Evolutionary conservation across 441 rosid genomes (phyloP).

Genomic region (Adansonia grandidieri): DNA sequence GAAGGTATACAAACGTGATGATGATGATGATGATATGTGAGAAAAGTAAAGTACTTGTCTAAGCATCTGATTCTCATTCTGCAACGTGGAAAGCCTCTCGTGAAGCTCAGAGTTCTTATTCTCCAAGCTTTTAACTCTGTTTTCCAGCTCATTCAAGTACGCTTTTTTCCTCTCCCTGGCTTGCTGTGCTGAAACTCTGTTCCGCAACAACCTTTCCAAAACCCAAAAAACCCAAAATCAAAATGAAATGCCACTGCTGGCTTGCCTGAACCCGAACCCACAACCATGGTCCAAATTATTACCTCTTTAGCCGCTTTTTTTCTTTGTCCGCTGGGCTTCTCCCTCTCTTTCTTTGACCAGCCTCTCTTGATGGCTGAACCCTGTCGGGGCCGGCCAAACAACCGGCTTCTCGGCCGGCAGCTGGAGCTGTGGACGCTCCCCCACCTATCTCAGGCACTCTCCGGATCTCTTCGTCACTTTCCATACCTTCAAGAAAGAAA

Average conservation of each 20-base stretch:
- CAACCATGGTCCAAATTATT: background rate
- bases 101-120: conserved; percentile 86
- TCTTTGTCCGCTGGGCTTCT: conserved; percentile 93
- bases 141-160: conserved; percentile 75
- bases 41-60: background rate
- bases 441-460: conserved; percentile 92
- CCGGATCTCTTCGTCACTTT: conserved; percentile 96
- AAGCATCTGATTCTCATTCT: conserved; percentile 17
- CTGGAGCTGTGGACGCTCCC: conserved; percentile 54
- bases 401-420: conserved; percentile 49
- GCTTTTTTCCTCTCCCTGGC: conserved; percentile 80
- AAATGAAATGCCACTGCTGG: background rate
- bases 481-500: conserved; percentile 54
- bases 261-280: too few relatives aligned
- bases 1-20: too few relatives aligned
- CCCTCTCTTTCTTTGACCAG: conserved; percentile 75
- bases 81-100: conserved; percentile 68
- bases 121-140: conserved; percentile 73
- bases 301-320: conserved; percentile 89
- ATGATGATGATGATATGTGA: too few relatives aligned
- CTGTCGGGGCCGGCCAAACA: conserved; percentile 49
- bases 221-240: background rate
- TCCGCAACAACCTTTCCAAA: conserved; percentile 74
- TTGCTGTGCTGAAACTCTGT: conserved; percentile 13
- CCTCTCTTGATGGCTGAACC: conserved; percentile 51